Evolutionary conservation across 163 green algal genomes (phyloP).

Genomic region (Scenedesmus sp.): DNA sequence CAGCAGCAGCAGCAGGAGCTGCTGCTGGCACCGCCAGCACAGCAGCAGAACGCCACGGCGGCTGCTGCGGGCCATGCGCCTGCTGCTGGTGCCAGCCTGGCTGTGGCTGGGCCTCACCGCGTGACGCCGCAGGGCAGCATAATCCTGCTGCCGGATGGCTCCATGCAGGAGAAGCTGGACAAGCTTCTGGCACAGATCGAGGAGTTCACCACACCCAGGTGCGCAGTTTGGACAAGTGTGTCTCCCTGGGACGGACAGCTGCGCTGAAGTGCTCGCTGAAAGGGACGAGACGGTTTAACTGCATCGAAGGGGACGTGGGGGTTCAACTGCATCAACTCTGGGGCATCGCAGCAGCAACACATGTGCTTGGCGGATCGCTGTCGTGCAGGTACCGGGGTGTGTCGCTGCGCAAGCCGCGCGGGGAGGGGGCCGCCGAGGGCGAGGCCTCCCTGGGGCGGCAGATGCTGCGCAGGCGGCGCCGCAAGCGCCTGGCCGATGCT

Average conservation of each 20-base stretch:
- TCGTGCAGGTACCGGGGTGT: background rate
- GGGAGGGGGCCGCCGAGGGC: background rate
- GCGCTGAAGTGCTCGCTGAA: no score
- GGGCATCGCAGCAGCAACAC: background rate
- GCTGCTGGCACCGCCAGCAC: background rate
- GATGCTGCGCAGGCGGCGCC: background rate
- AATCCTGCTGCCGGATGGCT: constrained; percentile 27
- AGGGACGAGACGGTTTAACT: no score
- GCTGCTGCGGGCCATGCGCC: background rate
- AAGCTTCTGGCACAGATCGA: constrained; percentile 25
- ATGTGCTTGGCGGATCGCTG: background rate
- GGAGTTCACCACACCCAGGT: constrained; percentile 30
- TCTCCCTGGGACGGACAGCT: no score
- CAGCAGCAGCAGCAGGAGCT: background rate
- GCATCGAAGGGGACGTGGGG: no score
- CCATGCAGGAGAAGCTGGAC: constrained; percentile 28
- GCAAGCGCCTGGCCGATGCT: background rate
- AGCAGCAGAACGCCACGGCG: background rate
- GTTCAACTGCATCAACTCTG: no score
- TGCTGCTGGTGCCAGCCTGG: background rate
- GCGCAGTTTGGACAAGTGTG: background rate
- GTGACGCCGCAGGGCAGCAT: constrained; percentile 40
- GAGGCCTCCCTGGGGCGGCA: background rate
- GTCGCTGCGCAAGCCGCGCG: background rate
- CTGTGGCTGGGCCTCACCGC: background rate